Evolutionary conservation across 208 protist species (phyloP).

Genomic region (Trypanosoma avium): DNA sequence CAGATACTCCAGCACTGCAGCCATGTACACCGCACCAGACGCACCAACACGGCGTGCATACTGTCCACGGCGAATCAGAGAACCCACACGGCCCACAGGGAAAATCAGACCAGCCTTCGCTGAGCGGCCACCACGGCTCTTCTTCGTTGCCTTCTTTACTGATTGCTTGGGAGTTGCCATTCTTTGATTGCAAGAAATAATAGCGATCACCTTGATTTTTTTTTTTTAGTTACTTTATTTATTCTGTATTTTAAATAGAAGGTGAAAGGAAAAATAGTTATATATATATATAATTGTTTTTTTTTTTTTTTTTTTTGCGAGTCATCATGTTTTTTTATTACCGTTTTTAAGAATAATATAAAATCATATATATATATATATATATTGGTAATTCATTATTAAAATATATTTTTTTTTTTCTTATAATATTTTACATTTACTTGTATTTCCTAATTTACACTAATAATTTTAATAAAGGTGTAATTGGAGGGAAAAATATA

Average conservation of each 20-base stretch:
- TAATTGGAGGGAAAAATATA: too few relatives aligned
- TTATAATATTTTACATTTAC: too few relatives aligned
- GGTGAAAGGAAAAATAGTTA: too few relatives aligned
- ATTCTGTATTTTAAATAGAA: too few relatives aligned
- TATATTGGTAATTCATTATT: background rate
- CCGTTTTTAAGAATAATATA: conserved; percentile 7
- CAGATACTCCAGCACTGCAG: conserved; percentile 99
- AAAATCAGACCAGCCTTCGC: conserved; percentile 98
- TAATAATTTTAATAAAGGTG: too few relatives aligned
- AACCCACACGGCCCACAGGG: conserved; percentile 98
- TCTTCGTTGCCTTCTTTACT: conserved; percentile 71
- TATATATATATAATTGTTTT: too few relatives aligned
- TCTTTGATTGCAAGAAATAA: background rate
- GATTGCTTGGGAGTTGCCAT: conserved; percentile 70
- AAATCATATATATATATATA: background rate
- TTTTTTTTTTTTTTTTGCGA: too few relatives aligned
- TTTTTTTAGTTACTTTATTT: too few relatives aligned
- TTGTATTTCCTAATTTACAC: too few relatives aligned
- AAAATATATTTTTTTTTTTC: conserved; percentile 15
- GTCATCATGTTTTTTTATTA: too few relatives aligned
- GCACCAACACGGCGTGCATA: conserved; percentile 97
- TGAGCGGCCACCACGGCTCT: conserved; percentile 85
- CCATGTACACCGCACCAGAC: conserved; percentile 98
- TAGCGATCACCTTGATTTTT: too few relatives aligned
- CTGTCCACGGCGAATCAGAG: conserved; percentile 94